Base-by-base conservation (phyloP, 2,329 filamentous ascomycete species). In the Escovopsis sp. region DNA sequence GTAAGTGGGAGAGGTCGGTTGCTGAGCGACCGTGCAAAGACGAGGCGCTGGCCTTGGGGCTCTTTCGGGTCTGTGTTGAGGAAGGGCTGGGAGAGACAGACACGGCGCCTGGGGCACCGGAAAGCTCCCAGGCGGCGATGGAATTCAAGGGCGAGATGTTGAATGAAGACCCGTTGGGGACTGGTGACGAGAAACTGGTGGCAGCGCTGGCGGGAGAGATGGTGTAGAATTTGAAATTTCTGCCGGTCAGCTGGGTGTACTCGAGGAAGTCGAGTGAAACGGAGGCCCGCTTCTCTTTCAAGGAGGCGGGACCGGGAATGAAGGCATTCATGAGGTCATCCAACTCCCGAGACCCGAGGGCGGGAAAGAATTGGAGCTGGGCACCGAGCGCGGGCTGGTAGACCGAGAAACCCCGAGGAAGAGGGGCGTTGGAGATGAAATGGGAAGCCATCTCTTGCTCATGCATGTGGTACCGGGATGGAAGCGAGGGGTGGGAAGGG, bases 311-410 rank as follows among this genome's bases (percentile, higher is more conserved):
- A 40, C 74, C 72, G 38, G 70, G 60, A 40, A 80, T 57, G 56
- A 77, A 77, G 47, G 68, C 65, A 56, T 75, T 62, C 52, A 81
- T 68, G 55, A 80, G 60, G 42, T 70, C 63, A 52, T 79, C 74
- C 42, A 80, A 67, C 58, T 84, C 70, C 60, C 72, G 52, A 47
- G 71, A 66, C 55, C 79, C 65, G 60, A 85, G 64, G 53, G 80
- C 63, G 64, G 85, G 71, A 57, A 78, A 61, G 70, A 85, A 77
- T 61, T 85, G 65, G 44, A 80, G 65, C 47, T 69, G 61, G 39
- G 69, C 67, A 41, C 75, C 75, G 43, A 75, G 63, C 39, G 65
- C 57, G 36, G 73, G 66, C 63, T 80, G 76, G 55, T 69, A 75
- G 56, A 80, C 66, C 46, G 73, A 75, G 58, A 77, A 77, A 44